Conservation (phyloP, 257 asterid species). For the Nicotiana knightiana region DNA sequence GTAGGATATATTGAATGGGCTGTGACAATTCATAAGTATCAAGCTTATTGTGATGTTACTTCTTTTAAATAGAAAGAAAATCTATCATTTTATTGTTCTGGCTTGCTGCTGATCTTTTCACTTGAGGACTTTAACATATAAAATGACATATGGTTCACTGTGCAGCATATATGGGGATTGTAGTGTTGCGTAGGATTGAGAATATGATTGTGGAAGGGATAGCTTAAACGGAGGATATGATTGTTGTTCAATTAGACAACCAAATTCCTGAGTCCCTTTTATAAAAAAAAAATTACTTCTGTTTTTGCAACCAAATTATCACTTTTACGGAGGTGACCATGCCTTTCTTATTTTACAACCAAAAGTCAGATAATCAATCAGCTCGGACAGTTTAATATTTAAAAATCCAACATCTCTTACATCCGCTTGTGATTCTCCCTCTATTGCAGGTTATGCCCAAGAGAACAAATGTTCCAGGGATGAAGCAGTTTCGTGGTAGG, state of each 20-base stretch:
- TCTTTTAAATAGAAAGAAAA: no score
- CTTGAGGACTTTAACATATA: not conserved
- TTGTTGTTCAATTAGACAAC: not conserved
- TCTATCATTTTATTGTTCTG: not conserved
- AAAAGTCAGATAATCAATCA: not conserved
- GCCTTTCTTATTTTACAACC: not conserved
- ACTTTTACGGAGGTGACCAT: not conserved
- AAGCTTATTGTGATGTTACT: not conserved
- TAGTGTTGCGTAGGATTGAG: not conserved
- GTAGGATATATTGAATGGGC: not conserved
- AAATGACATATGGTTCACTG: not conserved
- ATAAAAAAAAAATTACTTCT: not conserved
- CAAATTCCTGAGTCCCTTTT: not conserved
- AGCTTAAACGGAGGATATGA: not conserved
- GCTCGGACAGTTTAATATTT: not conserved
- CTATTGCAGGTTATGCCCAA: conserved; percentile 67
- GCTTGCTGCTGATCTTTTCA: not conserved
- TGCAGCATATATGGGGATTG: not conserved
- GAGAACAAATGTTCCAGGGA: conserved; percentile 95
- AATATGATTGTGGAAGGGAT: not conserved
- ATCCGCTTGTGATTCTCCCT: not conserved
- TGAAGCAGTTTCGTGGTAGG: conserved; percentile 82
- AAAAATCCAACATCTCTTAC: not conserved
- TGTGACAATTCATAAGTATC: not conserved
- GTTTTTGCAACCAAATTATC: not conserved